These are phyloP conservation scores for Abelmoschus esculentus DNA, from an alignment of 345 rosid species.

Conservation along the genomic window DNA sequence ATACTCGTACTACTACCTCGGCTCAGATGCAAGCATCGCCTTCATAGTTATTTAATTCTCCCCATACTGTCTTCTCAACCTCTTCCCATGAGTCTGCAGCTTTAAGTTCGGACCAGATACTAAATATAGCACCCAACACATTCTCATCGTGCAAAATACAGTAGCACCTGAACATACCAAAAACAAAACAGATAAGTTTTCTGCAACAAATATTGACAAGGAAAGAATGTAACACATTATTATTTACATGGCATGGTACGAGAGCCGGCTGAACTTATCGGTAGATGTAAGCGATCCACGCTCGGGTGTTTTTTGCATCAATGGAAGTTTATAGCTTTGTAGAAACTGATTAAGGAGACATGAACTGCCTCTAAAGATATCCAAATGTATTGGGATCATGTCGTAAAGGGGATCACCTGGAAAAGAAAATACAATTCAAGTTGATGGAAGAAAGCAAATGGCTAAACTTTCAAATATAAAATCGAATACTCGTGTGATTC, in stretches of 20 bases:
- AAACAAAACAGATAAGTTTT: neutral
- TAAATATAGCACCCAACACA: constrained; percentile 71
- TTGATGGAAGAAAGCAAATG: neutral
- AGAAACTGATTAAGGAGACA: constrained; percentile 54
- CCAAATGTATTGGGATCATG: constrained; percentile 71
- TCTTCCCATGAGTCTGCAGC: constrained; percentile 75
- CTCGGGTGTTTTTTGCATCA: constrained; percentile 31
- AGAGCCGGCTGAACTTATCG: constrained; percentile 43
- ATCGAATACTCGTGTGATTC: neutral
- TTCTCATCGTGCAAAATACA: constrained; percentile 83
- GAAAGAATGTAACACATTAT: neutral
- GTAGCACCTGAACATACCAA: constrained; percentile 60
- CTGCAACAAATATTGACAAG: neutral
- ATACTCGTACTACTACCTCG: neutral
- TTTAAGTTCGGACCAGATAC: constrained; percentile 65
- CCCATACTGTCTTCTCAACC: constrained; percentile 73
- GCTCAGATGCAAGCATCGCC: neutral
- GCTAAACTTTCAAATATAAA: neutral
- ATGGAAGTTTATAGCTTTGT: constrained; percentile 65
- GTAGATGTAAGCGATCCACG: constrained; percentile 17
- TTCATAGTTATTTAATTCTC: constrained; percentile 50
- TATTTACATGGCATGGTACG: constrained; percentile 89
- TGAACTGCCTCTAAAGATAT: constrained; percentile 69
- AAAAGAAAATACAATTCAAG: constrained; percentile 20
- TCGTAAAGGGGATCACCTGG: constrained; percentile 83